Percentiles rank a stretch among this genome's conserved stretches.
These are phyloP conservation scores for Mortierella sp. DNA, from an alignment of 371 early-diverging fungal genomes.

Conservation along the genomic window DNA sequence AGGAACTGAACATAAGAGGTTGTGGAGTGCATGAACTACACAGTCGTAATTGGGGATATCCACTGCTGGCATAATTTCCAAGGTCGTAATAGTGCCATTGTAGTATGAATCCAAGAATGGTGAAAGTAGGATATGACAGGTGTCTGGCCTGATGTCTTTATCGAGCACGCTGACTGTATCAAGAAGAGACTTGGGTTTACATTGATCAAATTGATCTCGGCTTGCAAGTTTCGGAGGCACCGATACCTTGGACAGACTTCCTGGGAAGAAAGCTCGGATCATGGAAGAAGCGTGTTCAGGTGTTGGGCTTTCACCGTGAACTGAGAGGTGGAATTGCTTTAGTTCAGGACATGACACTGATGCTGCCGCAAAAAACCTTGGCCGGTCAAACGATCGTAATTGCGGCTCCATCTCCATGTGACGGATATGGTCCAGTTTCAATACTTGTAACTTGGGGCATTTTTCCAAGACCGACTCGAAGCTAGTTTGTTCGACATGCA, in stretches of 20 bases:
- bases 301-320: background rate
- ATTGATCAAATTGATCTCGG: background rate
- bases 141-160: background rate
- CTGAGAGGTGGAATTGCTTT: background rate
- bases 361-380: background rate
- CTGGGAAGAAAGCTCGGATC: background rate
- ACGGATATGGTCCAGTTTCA: background rate
- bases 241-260: background rate
- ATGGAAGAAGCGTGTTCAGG: background rate
- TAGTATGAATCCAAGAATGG: background rate
- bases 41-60: background rate
- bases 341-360: background rate
- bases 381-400: background rate
- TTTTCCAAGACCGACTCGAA: background rate
- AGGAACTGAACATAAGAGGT: background rate
- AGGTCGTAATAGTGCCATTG: background rate
- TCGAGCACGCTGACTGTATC: slow-evolving; percentile 1
- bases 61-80: background rate
- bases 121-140: background rate
- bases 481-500: background rate
- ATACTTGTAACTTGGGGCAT: background rate
- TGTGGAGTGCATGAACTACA: background rate
- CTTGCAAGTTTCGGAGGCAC: no score
- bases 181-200: background rate
- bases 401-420: background rate